A percentile compares a stretch with the other conserved stretches of the same genome.
Evolutionary conservation across 169 alveolate species (phyloP).

Genomic region (Plasmodium berghei): DNA sequence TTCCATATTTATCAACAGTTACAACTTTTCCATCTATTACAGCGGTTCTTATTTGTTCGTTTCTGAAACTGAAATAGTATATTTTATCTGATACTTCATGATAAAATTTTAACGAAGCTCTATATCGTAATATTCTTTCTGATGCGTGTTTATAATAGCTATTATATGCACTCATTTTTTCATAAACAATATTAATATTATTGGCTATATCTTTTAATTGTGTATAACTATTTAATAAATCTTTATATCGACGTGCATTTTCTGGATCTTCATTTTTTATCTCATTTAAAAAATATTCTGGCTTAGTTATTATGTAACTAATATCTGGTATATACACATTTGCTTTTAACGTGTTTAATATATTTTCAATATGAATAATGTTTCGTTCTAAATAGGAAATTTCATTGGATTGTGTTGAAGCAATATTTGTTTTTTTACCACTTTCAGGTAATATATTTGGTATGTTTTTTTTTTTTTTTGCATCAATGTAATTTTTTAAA

Average conservation of each 20-base stretch:
- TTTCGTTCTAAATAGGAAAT: constrained; percentile 25
- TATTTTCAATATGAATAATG: constrained; percentile 12
- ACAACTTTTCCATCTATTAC: background rate
- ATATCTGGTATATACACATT: constrained; percentile 4
- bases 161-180: background rate
- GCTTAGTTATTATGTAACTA: constrained; percentile 22
- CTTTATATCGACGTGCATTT: background rate
- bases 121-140: constrained; percentile 12
- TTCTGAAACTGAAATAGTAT: too few species aligned
- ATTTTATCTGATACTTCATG: constrained; percentile 3
- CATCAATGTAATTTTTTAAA: background rate
- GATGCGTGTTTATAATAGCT: constrained; percentile 1
- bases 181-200: background rate
- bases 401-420: background rate
- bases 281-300: constrained; percentile 2
- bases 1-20: too few species aligned
- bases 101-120: constrained; percentile 8
- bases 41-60: background rate
- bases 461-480: background rate
- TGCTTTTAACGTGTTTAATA: background rate
- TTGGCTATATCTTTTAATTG: background rate
- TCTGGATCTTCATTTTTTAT: constrained; percentile 23
- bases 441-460: background rate
- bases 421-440: background rate
- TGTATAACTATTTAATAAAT: background rate